A percentile compares a stretch with the other conserved stretches of the same genome.
Conservation (phyloP, 1,139 yeast genomes). For the Geotrichum cucujoidarum region DNA sequence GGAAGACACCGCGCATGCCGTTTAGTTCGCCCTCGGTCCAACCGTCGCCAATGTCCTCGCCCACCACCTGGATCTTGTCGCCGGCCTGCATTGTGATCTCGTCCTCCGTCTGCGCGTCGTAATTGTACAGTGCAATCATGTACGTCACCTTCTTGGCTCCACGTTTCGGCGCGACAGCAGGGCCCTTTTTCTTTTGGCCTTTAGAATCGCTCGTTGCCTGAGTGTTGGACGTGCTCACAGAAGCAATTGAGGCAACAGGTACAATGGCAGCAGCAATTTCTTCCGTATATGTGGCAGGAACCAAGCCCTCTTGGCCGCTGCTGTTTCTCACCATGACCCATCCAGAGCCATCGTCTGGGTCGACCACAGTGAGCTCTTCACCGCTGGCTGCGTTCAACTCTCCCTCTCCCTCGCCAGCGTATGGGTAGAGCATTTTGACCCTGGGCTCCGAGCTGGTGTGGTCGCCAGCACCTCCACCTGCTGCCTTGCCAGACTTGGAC, state of each 20-base stretch:
- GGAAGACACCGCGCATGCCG: constrained; percentile 73
- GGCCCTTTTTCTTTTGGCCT: constrained; percentile 50
- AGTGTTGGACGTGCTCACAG: constrained; percentile 20
- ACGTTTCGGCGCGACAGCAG: constrained; percentile 77
- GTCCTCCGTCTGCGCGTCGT: constrained; percentile 75
- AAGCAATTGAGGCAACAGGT: constrained; percentile 18
- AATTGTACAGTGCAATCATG: constrained; percentile 73
- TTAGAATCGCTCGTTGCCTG: constrained; percentile 22
- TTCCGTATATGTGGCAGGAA: constrained; percentile 81
- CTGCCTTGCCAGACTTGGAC: constrained; percentile 7
- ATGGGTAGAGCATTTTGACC: constrained; percentile 64
- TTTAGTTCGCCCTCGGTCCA: constrained; percentile 92
- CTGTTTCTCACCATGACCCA: constrained; percentile 67
- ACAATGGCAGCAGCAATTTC: constrained; percentile 31
- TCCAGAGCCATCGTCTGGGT: constrained; percentile 84
- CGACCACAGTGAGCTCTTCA: constrained; percentile 54
- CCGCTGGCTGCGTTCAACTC: constrained; percentile 63
- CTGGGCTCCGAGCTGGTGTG: constrained; percentile 15
- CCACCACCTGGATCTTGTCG: constrained; percentile 64
- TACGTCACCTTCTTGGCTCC: constrained; percentile 62
- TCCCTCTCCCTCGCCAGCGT: constrained; percentile 68
- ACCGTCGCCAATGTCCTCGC: constrained; percentile 81
- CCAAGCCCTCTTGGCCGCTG: constrained; percentile 59
- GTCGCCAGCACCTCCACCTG: background rate
- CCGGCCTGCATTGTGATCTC: constrained; percentile 72